Base-by-base conservation (phyloP, 139 green algal genomes). In the Trebouxia sp. region DNA sequence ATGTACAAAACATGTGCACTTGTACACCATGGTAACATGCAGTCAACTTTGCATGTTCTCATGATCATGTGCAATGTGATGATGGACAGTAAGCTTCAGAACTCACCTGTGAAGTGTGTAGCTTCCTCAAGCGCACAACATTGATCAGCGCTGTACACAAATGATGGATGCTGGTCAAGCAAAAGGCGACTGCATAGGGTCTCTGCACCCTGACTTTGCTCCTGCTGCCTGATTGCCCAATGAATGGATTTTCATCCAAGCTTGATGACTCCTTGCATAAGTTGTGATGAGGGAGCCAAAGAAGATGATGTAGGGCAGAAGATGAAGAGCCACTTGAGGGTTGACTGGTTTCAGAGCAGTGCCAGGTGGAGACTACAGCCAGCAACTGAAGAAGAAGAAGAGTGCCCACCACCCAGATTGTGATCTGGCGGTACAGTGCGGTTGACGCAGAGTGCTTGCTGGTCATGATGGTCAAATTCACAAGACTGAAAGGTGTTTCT, bases 121-220 rank as follows among this genome's bases (percentile, higher is more conserved):
- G 69, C 69, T 78, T 78, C 39, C 69, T n/a, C 41, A 78, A n/a
- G 43, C 26, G 42, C n/a, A 78, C 14, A 26, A n/a, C 28, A 48
- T 55, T 78, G 20, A 53, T 0, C n/a, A 78, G 43, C 69, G 62
- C 62, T 42, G 42, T 78, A 5, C 69, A 58, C 69, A 78, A 55
- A 48, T 78, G 42, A 39, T 78, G 42, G 0, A 78, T n/a, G 69
- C 69, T 55, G 20, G 43, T 78, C 39, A 78, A 30, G 69, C 69
- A 78, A 39, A 53, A 58, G 26, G 69, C 42, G 35, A 56, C 55
- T 56, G 43, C 42, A 28, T 55, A 53, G 24, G 69, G 42, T 15
- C 43, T n/a, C 28, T 55, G 69, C 11, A 12, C 39, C 24, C 39
- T 58, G n/a, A 55, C n/a, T 30, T n/a, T 35, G 69, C 39, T 55